Evolutionary conservation across 2,329 filamentous ascomycete genomes (phyloP), one percentile per base, ranked within the genome.

Genomic region (Phaeomoniella chlamydospora): DNA sequence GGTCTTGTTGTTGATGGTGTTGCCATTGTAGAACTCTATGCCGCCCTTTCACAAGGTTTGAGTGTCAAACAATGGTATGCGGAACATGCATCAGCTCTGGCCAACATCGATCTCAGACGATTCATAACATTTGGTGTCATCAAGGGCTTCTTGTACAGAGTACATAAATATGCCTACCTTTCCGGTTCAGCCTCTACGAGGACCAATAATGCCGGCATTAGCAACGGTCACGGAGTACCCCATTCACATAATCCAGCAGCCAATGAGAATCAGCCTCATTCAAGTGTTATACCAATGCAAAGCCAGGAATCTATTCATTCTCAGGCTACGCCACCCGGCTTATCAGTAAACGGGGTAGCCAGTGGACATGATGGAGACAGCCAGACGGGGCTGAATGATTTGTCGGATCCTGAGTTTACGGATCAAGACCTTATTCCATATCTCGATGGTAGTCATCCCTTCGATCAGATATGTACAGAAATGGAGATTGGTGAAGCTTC

Each of bases 61-160:
- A 82, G 77, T n/a, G 69, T 96, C 10, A 80, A 80, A 51, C 82
- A 88, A 53, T 96, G 86, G 84, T 77, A 90, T 45, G 69, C 81
- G 39, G 67, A 77, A 18, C 81, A 93, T 55, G 70, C 76, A 45
- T 72, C 79, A 29, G 62, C 81, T 29, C 67, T 94, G 5, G 65
- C 70, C 10, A 78, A 79, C 49, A 76, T 98, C 39, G 90, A 98
- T 54, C 75, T 94, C 37, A 75, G 90, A 10, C 78, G 90, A 17
- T 78, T 98, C 43, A 84, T 96, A 43, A 92, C 93, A 40, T 98
- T 96, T 50, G 90, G 88, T 39, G 72, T 94, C 40, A 93, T 96
- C 55, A 96, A 96, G 59, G 87, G 88, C 12, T 82, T 92, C 46
- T 61, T 98, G 15, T 94, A 94, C 57, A 75, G 90, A 19, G 79